A percentile compares a stretch with the other conserved stretches of the same genome.
Conservation (phyloP, 2,329 filamentous ascomycete genomes). For the Ascochyta lentis region DNA sequence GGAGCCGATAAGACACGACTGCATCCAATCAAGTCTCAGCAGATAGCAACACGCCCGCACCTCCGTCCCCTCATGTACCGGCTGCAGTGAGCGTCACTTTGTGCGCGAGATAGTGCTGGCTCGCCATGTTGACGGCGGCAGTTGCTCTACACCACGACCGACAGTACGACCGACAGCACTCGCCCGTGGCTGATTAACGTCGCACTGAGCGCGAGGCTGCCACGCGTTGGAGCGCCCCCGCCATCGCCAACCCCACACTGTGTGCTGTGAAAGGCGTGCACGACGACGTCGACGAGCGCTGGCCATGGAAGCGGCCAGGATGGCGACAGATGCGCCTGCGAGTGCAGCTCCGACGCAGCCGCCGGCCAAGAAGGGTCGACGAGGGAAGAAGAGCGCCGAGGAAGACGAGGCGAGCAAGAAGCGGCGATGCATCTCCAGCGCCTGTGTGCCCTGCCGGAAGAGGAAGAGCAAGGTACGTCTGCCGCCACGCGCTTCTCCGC, state of each 20-base stretch:
- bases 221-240: conserved; percentile 26
- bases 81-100: conserved; percentile 12
- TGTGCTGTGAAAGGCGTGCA: not conserved
- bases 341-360: conserved; percentile 19
- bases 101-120: conserved; percentile 13
- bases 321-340: not conserved
- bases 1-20: conserved; percentile 21
- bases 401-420: conserved; percentile 52
- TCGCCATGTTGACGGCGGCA: conserved; percentile 26
- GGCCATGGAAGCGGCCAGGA: conserved; percentile 20
- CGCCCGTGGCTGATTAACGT: conserved; percentile 34
- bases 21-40: conserved; percentile 21
- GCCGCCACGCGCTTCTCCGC: conserved; percentile 3
- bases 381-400: conserved; percentile 43
- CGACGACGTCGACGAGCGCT: conserved; percentile 18
- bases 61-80: conserved; percentile 19
- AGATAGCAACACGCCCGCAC: conserved; percentile 3
- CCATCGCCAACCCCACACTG: conserved; percentile 23
- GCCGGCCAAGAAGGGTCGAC: conserved; percentile 42
- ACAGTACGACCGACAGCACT: conserved; percentile 11
- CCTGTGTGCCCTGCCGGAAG: conserved; percentile 51
- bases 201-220: conserved; percentile 16
- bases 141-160: conserved; percentile 21
- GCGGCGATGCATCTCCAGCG: conserved; percentile 51
- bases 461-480: conserved; percentile 50